These are phyloP conservation scores for Chromera velia DNA, from an alignment of 73 alveolate genomes.

Conservation along the genomic window DNA sequence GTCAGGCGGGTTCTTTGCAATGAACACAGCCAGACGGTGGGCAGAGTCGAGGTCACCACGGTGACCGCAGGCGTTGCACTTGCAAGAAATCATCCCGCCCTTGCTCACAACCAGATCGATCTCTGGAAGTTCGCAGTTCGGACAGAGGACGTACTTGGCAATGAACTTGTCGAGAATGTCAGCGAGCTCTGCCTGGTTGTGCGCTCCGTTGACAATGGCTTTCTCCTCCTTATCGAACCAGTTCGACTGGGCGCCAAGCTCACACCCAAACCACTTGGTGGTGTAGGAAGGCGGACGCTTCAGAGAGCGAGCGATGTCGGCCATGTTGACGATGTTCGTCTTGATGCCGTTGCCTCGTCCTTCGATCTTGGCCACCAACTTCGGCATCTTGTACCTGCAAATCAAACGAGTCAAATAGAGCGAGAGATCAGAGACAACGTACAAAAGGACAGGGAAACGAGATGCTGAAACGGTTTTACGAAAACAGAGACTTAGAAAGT, in stretches of 20 bases:
- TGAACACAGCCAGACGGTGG: conserved; percentile 46
- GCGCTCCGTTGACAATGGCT: conserved; percentile 53
- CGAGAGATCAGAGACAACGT: too few species aligned
- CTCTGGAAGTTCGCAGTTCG: conserved; percentile 56
- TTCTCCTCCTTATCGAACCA: conserved; percentile 34
- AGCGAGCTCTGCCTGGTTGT: conserved; percentile 31
- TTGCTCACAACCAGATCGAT: conserved; percentile 37
- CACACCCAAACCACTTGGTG: conserved; percentile 52
- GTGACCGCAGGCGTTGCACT: conserved; percentile 55
- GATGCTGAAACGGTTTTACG: too few species aligned
- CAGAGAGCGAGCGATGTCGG: conserved; percentile 55
- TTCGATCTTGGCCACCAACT: conserved; percentile 48
- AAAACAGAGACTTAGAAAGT: too few species aligned
- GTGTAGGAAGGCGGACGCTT: conserved; percentile 51
- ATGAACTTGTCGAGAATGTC: conserved; percentile 48
- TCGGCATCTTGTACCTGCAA: conserved; percentile 63
- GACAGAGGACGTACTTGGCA: conserved; percentile 50
- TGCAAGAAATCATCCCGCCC: conserved; percentile 24
- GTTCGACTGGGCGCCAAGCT: conserved; percentile 42
- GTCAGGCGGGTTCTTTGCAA: conserved; percentile 20
- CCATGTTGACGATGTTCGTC: conserved; percentile 53
- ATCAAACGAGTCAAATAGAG: too few species aligned
- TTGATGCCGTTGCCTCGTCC: conserved; percentile 62
- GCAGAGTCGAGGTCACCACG: conserved; percentile 37
- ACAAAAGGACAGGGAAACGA: too few species aligned